Percentiles rank a stretch among this genome's conserved stretches.
Conservation (phyloP, 805 yeast species). For the Blastobotrys robertii region DNA sequence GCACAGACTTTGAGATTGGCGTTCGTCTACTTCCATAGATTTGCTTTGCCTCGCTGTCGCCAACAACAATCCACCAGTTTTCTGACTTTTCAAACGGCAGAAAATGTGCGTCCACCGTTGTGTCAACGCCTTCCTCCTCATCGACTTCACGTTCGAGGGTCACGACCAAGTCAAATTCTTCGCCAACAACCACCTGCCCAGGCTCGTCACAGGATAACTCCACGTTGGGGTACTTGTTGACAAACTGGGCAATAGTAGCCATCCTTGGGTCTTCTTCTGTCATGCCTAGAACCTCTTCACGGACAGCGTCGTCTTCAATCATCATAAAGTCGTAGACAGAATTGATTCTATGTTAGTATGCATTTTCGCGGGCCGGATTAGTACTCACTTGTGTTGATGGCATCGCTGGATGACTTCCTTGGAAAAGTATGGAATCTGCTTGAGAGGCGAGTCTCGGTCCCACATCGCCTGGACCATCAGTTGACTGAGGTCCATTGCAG, state of each 20-base stretch:
- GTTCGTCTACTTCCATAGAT: conserved; percentile 67
- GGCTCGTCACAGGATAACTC: conserved; percentile 50
- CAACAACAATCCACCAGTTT: conserved; percentile 84
- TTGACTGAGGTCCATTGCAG: conserved; percentile 81
- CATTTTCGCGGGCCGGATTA: neutral
- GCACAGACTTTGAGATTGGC: conserved; percentile 41
- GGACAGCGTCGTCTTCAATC: conserved; percentile 54
- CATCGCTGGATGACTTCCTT: conserved; percentile 45
- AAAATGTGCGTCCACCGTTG: conserved; percentile 46
- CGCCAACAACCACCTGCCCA: conserved; percentile 33
- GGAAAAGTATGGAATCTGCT: conserved; percentile 68
- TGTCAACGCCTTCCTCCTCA: conserved; percentile 49
- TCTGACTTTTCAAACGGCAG: conserved; percentile 57
- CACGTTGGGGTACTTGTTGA: conserved; percentile 80
- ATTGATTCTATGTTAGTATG: conserved; percentile 39
- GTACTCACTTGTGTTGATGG: conserved; percentile 26
- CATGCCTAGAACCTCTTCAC: conserved; percentile 52
- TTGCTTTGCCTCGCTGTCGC: conserved; percentile 50
- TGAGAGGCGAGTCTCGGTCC: conserved; percentile 68
- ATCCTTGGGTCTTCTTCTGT: conserved; percentile 35
- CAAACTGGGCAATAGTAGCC: conserved; percentile 71
- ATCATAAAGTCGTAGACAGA: conserved; percentile 72
- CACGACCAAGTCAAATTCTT: conserved; percentile 38
- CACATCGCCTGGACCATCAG: conserved; percentile 82
- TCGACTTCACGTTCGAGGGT: conserved; percentile 39